phyloP scores from a whole-genome alignment of 2,329 filamentous ascomycete species.

The Paecilomyces fulvus region DNA sequence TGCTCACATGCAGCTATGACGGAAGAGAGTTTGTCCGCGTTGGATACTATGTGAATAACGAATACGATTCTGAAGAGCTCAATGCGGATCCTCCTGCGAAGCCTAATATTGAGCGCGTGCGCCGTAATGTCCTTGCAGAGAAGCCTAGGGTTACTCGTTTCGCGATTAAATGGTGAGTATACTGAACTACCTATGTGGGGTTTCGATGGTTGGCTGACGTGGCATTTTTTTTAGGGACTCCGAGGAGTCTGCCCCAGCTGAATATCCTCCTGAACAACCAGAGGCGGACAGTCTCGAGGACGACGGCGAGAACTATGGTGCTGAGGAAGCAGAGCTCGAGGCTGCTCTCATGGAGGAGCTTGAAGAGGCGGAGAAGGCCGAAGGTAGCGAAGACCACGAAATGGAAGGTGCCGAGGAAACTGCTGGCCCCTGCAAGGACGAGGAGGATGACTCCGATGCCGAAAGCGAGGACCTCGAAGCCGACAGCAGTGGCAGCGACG shows the following conservation, averaged over 20 bases:
- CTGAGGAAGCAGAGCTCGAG: conserved; percentile 73
- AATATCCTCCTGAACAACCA: conserved; percentile 95
- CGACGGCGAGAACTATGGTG: conserved; percentile 77
- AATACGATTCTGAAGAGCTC: conserved; percentile 89
- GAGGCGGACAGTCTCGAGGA: conserved; percentile 83
- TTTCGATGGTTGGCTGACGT: neutral
- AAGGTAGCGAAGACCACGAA: conserved; percentile 55
- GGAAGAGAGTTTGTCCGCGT: conserved; percentile 94
- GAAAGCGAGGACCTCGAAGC: conserved; percentile 72
- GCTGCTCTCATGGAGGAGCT: conserved; percentile 50
- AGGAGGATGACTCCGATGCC: conserved; percentile 57
- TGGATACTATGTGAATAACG: conserved; percentile 99
- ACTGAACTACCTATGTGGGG: neutral
- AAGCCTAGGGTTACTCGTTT: conserved; percentile 97
- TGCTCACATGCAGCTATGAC: conserved; percentile 94
- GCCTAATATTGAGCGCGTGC: conserved; percentile 84
- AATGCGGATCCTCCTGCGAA: conserved; percentile 83
- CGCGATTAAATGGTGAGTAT: conserved; percentile 87
- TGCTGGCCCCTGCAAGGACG: conserved; percentile 40
- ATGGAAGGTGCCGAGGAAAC: conserved; percentile 63
- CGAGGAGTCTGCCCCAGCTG: conserved; percentile 90
- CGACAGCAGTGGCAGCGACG: conserved; percentile 65
- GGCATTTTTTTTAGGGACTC: conserved; percentile 61
- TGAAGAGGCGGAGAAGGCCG: conserved; percentile 17
- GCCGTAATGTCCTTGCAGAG: conserved; percentile 86